Percentiles rank a stretch among this genome's conserved stretches.
Evolutionary conservation across 139 green algal species (phyloP).

Genomic region (Choricystis sp.): DNA sequence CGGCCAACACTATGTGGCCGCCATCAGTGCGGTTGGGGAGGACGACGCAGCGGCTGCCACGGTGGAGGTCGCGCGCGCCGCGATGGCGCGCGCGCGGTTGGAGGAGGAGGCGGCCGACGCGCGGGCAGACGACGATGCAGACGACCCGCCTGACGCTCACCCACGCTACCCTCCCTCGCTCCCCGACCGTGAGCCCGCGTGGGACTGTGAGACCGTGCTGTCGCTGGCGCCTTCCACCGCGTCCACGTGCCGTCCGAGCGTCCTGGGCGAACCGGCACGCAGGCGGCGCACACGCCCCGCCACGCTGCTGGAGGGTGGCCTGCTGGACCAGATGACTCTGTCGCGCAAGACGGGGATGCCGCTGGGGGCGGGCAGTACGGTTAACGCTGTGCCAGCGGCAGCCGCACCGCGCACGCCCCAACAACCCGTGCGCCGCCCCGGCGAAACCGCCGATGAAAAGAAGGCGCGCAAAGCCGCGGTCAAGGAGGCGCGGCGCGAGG

Average conservation of each 20-base stretch:
- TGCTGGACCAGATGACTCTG: not conserved
- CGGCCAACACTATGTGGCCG: slow-evolving; percentile 2
- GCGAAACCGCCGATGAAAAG: slow-evolving; percentile 65
- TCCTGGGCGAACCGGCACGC: slow-evolving; percentile 29
- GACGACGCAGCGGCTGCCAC: not conserved
- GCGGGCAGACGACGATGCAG: slow-evolving; percentile 2
- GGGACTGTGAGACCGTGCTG: slow-evolving; percentile 82
- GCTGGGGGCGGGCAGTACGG: not conserved
- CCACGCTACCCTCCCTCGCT: too few relatives aligned
- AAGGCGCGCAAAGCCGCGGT: slow-evolving; percentile 58
- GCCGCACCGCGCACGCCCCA: not conserved
- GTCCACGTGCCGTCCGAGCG: slow-evolving; percentile 57
- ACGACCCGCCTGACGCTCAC: too few relatives aligned
- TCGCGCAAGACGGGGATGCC: not conserved
- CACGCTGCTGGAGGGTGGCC: not conserved
- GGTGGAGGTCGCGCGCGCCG: slow-evolving; percentile 4
- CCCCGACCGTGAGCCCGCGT: too few relatives aligned
- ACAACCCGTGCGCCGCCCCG: slow-evolving; percentile 43
- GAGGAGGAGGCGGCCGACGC: not conserved
- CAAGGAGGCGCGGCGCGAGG: slow-evolving; percentile 48
- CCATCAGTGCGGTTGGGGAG: not conserved
- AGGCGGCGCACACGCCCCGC: slow-evolving; percentile 1
- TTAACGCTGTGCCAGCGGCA: not conserved
- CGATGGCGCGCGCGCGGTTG: slow-evolving; percentile 5
- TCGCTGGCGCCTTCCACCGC: slow-evolving; percentile 61